phyloP scores from a whole-genome alignment of 331 rosid genomes.

The Erythrophleum ivorense region DNA sequence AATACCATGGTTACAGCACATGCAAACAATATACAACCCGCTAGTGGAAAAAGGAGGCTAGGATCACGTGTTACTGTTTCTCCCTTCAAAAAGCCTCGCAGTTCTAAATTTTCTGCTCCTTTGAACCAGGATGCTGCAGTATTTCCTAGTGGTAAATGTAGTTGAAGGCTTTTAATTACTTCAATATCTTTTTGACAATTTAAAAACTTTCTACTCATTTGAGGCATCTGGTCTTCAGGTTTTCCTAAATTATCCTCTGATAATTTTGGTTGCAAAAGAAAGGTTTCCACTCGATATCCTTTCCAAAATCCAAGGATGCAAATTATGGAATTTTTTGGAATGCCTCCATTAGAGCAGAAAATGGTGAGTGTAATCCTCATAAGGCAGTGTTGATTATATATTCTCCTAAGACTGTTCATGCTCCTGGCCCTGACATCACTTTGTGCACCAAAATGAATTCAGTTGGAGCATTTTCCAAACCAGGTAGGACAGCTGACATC shows the following conservation, averaged over 20 bases:
- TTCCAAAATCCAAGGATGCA: slow-evolving; percentile 58
- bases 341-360: slow-evolving; percentile 47
- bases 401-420: slow-evolving; percentile 28
- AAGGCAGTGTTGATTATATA: slow-evolving; percentile 30
- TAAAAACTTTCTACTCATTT: slow-evolving; percentile 32
- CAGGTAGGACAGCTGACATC: slow-evolving; percentile 57
- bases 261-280: slow-evolving; percentile 56
- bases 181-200: slow-evolving; percentile 33
- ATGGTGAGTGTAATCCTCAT: slow-evolving; percentile 52
- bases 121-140: slow-evolving; percentile 48
- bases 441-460: slow-evolving; percentile 44
- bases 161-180: slow-evolving; percentile 2
- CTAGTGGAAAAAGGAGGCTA: slow-evolving; percentile 62
- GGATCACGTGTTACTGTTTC: slow-evolving; percentile 58
- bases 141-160: slow-evolving; percentile 55
- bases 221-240: slow-evolving; percentile 57
- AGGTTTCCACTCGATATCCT: slow-evolving; percentile 74
- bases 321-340: slow-evolving; percentile 64
- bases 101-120: slow-evolving; percentile 57
- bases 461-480: slow-evolving; percentile 53
- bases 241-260: slow-evolving; percentile 56
- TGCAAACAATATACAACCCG: slow-evolving; percentile 42
- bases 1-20: slow-evolving; percentile 49
- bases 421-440: slow-evolving; percentile 40
- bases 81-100: slow-evolving; percentile 88